Conservation (phyloP, 208 protist genomes). For the Endotrypanum monterogeii region DNA sequence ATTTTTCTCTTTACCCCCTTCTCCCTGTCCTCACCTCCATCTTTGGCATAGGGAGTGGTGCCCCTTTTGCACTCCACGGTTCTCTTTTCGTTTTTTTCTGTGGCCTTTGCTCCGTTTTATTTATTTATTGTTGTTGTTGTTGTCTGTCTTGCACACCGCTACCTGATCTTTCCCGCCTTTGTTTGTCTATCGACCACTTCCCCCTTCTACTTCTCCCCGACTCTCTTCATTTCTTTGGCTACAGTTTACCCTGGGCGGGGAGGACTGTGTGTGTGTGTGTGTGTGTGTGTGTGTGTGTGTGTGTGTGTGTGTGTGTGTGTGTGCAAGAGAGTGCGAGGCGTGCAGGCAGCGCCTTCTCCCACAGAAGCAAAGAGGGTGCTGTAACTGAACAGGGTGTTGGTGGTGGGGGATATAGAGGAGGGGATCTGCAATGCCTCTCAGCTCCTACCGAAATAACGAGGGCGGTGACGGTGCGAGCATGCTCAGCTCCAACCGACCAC, state of each 20-base stretch:
- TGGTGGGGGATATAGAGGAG: too few relatives aligned
- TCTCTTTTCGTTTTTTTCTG: too few relatives aligned
- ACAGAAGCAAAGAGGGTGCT: background rate
- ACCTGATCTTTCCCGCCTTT: background rate
- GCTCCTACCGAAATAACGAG: background rate
- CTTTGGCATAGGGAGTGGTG: too few relatives aligned
- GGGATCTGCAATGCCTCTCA: background rate
- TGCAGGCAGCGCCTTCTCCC: background rate
- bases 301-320: too few relatives aligned
- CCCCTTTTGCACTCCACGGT: too few relatives aligned
- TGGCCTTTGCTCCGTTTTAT: background rate
- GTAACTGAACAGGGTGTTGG: background rate
- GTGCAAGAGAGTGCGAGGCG: background rate
- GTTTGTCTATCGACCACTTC: background rate
- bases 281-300: too few relatives aligned
- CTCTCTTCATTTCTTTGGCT: background rate
- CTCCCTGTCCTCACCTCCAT: too few relatives aligned
- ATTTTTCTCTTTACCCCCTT: too few relatives aligned
- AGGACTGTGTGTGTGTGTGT: too few relatives aligned
- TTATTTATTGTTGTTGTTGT: background rate
- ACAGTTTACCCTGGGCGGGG: background rate
- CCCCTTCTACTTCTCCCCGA: background rate
- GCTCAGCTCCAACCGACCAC: conserved; percentile 26
- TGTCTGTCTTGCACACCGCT: background rate
- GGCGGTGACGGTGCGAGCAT: conserved; percentile 7